phyloP scores from a whole-genome alignment of 2,329 filamentous ascomycete species.

The Penicillium sp. region DNA sequence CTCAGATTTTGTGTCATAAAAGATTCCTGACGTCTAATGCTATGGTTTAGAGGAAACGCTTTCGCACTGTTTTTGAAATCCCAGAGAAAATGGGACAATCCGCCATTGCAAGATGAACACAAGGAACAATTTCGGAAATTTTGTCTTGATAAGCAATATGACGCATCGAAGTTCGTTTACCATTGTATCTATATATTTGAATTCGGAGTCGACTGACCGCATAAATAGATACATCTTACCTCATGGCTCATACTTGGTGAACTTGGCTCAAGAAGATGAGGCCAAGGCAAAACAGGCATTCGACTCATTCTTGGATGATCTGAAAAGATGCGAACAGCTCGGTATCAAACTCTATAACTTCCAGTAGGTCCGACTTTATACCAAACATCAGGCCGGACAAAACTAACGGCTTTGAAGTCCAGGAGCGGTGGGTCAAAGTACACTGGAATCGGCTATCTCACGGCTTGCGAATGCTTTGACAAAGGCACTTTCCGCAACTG shows the following conservation, averaged over 20 bases:
- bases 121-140: slow-evolving; percentile 65
- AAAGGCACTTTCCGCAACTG: slow-evolving; percentile 71
- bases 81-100: slow-evolving; percentile 90
- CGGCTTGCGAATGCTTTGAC: slow-evolving; percentile 83
- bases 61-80: slow-evolving; percentile 96
- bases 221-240: slow-evolving; percentile 65
- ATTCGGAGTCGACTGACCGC: neutral
- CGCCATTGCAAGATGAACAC: slow-evolving; percentile 66
- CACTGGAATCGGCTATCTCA: slow-evolving; percentile 64
- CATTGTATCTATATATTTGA: neutral
- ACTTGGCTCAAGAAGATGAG: slow-evolving; percentile 79
- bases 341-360: slow-evolving; percentile 96
- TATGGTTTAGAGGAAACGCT: slow-evolving; percentile 66
- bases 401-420: slow-evolving; percentile 46
- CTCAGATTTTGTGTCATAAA: neutral
- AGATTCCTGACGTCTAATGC: neutral
- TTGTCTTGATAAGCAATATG: slow-evolving; percentile 67
- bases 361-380: slow-evolving; percentile 49
- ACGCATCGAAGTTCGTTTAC: slow-evolving; percentile 52
- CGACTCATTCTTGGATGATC: slow-evolving; percentile 78
- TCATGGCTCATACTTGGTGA: slow-evolving; percentile 94
- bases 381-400: neutral
- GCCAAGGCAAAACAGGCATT: slow-evolving; percentile 84
- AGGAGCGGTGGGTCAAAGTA: slow-evolving; percentile 69
- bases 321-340: slow-evolving; percentile 76